These are phyloP conservation scores for Xylaria multiplex DNA, from an alignment of 2,329 filamentous ascomycete genomes.

Conservation along the genomic window DNA sequence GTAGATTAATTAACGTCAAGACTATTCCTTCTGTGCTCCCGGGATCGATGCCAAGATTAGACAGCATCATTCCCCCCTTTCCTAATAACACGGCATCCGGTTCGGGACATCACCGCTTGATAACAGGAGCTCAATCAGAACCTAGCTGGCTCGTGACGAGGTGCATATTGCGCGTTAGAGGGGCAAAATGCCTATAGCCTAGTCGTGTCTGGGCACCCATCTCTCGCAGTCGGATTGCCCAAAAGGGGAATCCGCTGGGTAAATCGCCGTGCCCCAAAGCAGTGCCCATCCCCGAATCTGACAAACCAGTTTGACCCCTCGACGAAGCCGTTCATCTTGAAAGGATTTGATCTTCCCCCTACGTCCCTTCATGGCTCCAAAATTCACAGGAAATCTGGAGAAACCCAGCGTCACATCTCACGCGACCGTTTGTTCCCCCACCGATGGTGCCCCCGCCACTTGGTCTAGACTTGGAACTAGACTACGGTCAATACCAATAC, in stretches of 20 bases:
- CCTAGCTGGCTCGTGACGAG: slow-evolving; percentile 23
- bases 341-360: slow-evolving; percentile 21
- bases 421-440: slow-evolving; percentile 25
- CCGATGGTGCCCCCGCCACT: slow-evolving; percentile 16
- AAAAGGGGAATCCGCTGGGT: slow-evolving; percentile 34
- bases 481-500: too few relatives aligned
- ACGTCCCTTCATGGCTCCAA: background rate
- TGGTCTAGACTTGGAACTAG: slow-evolving; percentile 31
- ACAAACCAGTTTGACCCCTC: slow-evolving; percentile 15
- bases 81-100: slow-evolving; percentile 19
- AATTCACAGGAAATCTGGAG: slow-evolving; percentile 36
- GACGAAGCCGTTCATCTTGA: slow-evolving; percentile 26
- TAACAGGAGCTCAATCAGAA: slow-evolving; percentile 7
- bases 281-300: background rate
- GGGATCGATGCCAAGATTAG: slow-evolving; percentile 1
- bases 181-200: slow-evolving; percentile 11
- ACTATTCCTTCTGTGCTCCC: background rate
- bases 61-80: background rate
- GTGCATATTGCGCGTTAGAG: slow-evolving; percentile 3
- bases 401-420: slow-evolving; percentile 31
- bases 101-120: slow-evolving; percentile 8
- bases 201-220: slow-evolving; percentile 11
- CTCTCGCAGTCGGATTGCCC: slow-evolving; percentile 26
- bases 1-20: slow-evolving; percentile 4
- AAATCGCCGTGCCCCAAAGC: slow-evolving; percentile 22